Base-by-base conservation (phyloP, 2,329 filamentous ascomycete genomes). In the Arthrobotrys sinensis region DNA sequence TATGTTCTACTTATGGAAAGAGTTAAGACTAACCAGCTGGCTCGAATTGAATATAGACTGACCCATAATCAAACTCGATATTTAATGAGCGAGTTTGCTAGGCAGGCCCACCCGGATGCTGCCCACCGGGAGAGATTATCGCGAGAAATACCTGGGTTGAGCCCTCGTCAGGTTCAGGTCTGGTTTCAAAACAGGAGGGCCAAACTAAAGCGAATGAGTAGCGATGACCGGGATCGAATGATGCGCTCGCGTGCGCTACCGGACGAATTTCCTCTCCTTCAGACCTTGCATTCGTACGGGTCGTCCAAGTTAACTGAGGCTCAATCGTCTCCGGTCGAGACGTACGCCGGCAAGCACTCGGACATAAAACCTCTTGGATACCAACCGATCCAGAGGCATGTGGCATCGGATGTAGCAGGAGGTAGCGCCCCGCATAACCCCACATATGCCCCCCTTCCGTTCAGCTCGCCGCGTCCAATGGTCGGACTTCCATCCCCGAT, bases 1-100 rank as follows among this genome's bases (percentile, higher is more conserved):
- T n/a, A n/a, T n/a, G n/a, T n/a, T n/a, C n/a, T n/a, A n/a, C n/a
- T n/a, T n/a, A 8, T 8, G 40, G 12, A n/a, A 5, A 11, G 19
- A 48, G 38, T 12, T 11, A 16, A 48, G n/a, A 12, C 21, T 40
- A 66, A 45, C 52, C 19, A 36, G 12, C 50, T 62, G 32, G 19
- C 16, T 14, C 3, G n/a, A n/a, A 46, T 11, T 36, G 38, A 21
- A 52, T 60, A 32, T 16, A 96, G 94, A 81, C 90, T 98, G 80
- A 97, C 94, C 0, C 94, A 97, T 84, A 95, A 96, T 82, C 95
- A 98, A 87, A 97, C 95, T n/a, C 91, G 95, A 12, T 98, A 97
- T 82, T 87, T 98, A 71, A 97, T 97, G 93, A 97, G 93, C 85
- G 94, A 98, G 84, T 98, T 97, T 83, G 92, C 94, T 72, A 94